Evolutionary conservation across 2,329 filamentous ascomycete species (phyloP).

Genomic region (Mariannaea sp.): DNA sequence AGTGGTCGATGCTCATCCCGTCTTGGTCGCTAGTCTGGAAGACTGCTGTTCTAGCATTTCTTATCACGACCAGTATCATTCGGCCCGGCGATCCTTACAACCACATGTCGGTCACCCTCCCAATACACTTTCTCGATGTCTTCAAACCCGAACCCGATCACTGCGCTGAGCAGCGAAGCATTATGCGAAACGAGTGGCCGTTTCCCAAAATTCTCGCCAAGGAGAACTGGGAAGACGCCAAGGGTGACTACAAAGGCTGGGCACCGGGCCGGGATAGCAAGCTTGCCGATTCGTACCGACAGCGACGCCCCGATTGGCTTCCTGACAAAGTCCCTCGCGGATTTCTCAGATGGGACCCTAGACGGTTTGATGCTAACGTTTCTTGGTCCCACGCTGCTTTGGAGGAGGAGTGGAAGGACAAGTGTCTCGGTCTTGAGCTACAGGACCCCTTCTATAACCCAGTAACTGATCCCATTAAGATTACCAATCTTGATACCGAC

Average conservation of each 20-base stretch:
- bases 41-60: constrained; percentile 25
- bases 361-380: constrained; percentile 32
- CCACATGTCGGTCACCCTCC: constrained; percentile 41
- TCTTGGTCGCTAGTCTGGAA: constrained; percentile 22
- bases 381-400: constrained; percentile 21
- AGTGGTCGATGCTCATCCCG: constrained; percentile 19
- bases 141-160: constrained; percentile 35
- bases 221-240: constrained; percentile 33
- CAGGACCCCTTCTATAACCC: constrained; percentile 46
- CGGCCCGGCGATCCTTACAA: constrained; percentile 41
- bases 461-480: constrained; percentile 46
- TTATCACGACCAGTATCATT: constrained; percentile 30
- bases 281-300: constrained; percentile 34
- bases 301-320: constrained; percentile 38
- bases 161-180: constrained; percentile 33
- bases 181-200: constrained; percentile 37
- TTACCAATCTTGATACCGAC: constrained; percentile 46
- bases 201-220: constrained; percentile 39
- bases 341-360: constrained; percentile 39
- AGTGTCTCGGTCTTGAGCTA: constrained; percentile 26
- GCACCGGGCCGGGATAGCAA: constrained; percentile 36
- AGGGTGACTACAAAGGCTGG: constrained; percentile 43
- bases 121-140: constrained; percentile 39
- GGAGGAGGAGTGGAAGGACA: constrained; percentile 14
- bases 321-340: constrained; percentile 36